phyloP scores from a whole-genome alignment of 1,284 basidiomycete species.

The Rhodofomes roseus region DNA sequence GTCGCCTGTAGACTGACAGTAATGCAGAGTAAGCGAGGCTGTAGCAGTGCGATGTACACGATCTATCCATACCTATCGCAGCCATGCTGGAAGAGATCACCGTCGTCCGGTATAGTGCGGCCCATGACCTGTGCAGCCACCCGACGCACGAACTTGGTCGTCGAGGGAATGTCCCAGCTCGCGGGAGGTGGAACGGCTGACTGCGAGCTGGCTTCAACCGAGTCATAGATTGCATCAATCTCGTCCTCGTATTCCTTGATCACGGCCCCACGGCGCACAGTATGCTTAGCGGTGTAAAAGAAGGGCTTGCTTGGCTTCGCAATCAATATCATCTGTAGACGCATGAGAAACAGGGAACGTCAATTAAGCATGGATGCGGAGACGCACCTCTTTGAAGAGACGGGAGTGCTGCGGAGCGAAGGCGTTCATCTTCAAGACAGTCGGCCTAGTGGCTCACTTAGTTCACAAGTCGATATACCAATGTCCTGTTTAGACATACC shows the following conservation, averaged over 20 bases:
- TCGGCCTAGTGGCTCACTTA: slow-evolving; percentile 21
- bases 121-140: slow-evolving; percentile 27
- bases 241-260: slow-evolving; percentile 27
- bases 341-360: not conserved
- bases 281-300: slow-evolving; percentile 28
- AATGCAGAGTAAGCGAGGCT: not conserved
- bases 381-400: slow-evolving; percentile 32
- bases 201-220: slow-evolving; percentile 22
- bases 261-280: slow-evolving; percentile 21
- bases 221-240: slow-evolving; percentile 24
- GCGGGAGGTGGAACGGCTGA: slow-evolving; percentile 20
- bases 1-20: slow-evolving; percentile 34
- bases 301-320: slow-evolving; percentile 26
- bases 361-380: not conserved
- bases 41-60: not conserved
- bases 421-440: slow-evolving; percentile 30
- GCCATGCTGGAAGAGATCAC: slow-evolving; percentile 41
- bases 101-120: slow-evolving; percentile 26
- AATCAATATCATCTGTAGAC: slow-evolving; percentile 28
- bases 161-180: slow-evolving; percentile 23
- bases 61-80: slow-evolving; percentile 35
- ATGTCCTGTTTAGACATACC: slow-evolving; percentile 20
- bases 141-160: slow-evolving; percentile 25
- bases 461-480: not conserved
- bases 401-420: slow-evolving; percentile 34